Percentiles rank a stretch among this genome's conserved stretches.
These are phyloP conservation scores for Leucoagaricus sp. DNA, from an alignment of 1,284 basidiomycete species.

Conservation along the genomic window DNA sequence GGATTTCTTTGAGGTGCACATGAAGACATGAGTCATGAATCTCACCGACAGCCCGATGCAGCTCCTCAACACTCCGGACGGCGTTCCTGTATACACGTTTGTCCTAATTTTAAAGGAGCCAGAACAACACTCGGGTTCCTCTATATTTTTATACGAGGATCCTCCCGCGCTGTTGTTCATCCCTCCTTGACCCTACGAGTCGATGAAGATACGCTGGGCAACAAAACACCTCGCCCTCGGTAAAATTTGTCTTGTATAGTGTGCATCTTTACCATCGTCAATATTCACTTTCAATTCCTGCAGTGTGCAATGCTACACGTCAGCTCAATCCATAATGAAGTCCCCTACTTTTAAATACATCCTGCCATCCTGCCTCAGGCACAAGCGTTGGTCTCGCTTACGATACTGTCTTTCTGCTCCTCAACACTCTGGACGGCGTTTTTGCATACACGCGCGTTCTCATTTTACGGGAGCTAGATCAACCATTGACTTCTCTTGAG, in stretches of 20 bases:
- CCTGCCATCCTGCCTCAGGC: no score
- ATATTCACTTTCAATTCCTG: no score
- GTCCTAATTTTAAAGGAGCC: slow-evolving; percentile 90
- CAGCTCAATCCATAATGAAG: no score
- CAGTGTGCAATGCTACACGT: no score
- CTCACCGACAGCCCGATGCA: no score
- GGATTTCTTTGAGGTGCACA: no score
- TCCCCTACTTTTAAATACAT: background rate
- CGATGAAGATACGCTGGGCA: slow-evolving; percentile 17
- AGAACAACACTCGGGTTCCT: slow-evolving; percentile 38
- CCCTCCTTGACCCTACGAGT: slow-evolving; percentile 12
- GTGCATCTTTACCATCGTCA: no score
- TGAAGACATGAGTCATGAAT: no score
- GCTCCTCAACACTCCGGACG: slow-evolving; percentile 90
- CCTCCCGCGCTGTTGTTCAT: slow-evolving; percentile 24
- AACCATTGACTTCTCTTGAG: slow-evolving; percentile 24
- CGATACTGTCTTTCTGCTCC: slow-evolving; percentile 50
- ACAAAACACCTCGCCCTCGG: background rate
- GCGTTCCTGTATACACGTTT: slow-evolving; percentile 62
- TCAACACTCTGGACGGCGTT: slow-evolving; percentile 88
- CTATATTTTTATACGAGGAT: slow-evolving; percentile 12
- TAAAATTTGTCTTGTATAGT: background rate
- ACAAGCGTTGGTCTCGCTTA: no score
- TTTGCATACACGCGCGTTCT: slow-evolving; percentile 70
- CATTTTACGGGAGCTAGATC: slow-evolving; percentile 86